Base-by-base conservation (phyloP, 371 early-diverging fungal species). In the Chytridiales sp. region DNA sequence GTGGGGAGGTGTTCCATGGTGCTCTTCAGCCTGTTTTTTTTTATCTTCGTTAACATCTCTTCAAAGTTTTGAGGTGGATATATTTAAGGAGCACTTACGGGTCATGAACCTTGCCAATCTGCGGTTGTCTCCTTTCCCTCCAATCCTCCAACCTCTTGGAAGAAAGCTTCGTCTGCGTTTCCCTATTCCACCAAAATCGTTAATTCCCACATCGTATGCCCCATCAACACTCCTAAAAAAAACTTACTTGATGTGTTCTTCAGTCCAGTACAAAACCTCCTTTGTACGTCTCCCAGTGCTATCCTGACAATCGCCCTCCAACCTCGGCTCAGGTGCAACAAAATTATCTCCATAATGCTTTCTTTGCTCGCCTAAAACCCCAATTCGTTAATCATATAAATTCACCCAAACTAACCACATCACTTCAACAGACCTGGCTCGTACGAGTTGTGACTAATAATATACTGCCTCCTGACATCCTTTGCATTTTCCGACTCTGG, bases 1-100 rank as follows among this genome's bases (percentile, higher is more conserved):
- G 48, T 8, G 6, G 64, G 64, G 17, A 69, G 51, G 39, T 69
- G 69, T 5, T 55, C 46, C 21, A 68, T 58, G 4, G 73, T 73
- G 24, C 57, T 59, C 38, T 61, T 52, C n/a, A 69, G 42, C 17
- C 68, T 71, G 34, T n/a, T 42, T n/a, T 26, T 6, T n/a, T 17
- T 42, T 42, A 24, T 17, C n/a, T 8, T 17, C 4, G 4, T 24
- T n/a, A n/a, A n/a, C n/a, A 49, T 0, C 31, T 0, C n/a, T 34
- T 29, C 19, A 52, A 36, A 4, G 5, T 54, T 41, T 24, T 0
- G n/a, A n/a, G n/a, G n/a, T n/a, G n/a, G n/a, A n/a, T n/a, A n/a
- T n/a, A n/a, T n/a, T n/a, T n/a, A n/a, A n/a, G n/a, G n/a, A n/a
- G 46, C 6, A 54, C 60, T 43, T 60, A 72, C 72, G 73, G 73